Base-by-base conservation (phyloP, 2,329 filamentous ascomycete genomes). In the Cryphonectria carpinicola region DNA sequence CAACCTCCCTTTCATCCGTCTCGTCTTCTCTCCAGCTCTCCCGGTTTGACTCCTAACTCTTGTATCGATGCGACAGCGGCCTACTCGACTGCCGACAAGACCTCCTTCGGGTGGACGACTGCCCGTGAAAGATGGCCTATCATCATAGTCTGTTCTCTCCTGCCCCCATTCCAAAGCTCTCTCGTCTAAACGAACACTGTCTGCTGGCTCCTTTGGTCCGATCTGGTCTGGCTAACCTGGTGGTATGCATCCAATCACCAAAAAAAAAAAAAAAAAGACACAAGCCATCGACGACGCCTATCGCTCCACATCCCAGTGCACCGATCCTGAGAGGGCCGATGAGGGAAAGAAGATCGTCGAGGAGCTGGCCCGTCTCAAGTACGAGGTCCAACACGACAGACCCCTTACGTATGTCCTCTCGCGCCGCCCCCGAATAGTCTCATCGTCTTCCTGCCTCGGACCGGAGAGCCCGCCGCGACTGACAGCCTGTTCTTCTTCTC, bases 261-360 rank as follows among this genome's bases (percentile, higher is more conserved):
- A n/a, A n/a, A n/a, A n/a, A n/a, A n/a, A n/a, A 25, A 60, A 35
- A 73, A 97, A 62, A 32, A 73, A 97, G 93, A 98, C 96, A 22
- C 90, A 94, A 79, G 93, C 92, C 69, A 96, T 99, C 77, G 95
- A 99, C 79, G 95, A 98, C 80, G 87, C 97, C n/a, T 94, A 97
- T 82, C 92, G 93, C 67, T 86, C 92, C 10, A 87, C 92, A 4
- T 84, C 85, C 46, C 82, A 84, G 70, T 84, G 85, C 67, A 84
- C 87, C 49, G 89, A 93, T 66, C 81, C 89, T 13, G 86, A 89
- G 71, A 92, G 92, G 78, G 81, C 86, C 46, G 87, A 88, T 35
- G 96, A 98, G 80, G 96, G 96, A 77, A 98, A 98, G 84, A 85
- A 84, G 76, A 94, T 99, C 72, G 87, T 97, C 58, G 89, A 92